phyloP scores from a whole-genome alignment of 2,329 filamentous ascomycete genomes.

The Leptographium procerum region DNA sequence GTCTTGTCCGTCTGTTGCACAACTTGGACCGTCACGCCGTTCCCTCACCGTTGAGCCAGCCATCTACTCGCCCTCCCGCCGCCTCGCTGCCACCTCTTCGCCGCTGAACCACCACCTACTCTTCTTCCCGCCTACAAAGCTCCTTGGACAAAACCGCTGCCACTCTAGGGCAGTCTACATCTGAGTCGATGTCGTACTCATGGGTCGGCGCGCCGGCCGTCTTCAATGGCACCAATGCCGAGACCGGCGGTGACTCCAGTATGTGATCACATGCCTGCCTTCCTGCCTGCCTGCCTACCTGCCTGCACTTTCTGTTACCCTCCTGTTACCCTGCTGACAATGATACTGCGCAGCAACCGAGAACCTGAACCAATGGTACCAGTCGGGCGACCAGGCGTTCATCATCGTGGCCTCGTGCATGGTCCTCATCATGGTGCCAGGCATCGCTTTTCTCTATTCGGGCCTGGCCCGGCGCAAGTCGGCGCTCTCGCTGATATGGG shows the following conservation, averaged over 20 bases:
- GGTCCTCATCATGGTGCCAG: constrained; percentile 93
- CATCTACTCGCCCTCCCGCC: too few relatives aligned
- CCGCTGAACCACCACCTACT: too few relatives aligned
- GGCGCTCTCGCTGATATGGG: constrained; percentile 93
- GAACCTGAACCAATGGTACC: constrained; percentile 94
- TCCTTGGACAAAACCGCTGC: too few relatives aligned
- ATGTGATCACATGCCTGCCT: constrained; percentile 28
- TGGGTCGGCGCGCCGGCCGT: constrained; percentile 44
- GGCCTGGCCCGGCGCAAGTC: constrained; percentile 96
- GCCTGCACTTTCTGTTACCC: too few relatives aligned
- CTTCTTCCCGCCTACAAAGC: not conserved
- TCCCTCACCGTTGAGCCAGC: too few relatives aligned
- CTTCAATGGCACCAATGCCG: constrained; percentile 54
- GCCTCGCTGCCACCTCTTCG: not conserved
- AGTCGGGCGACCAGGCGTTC: constrained; percentile 84
- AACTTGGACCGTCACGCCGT: not conserved
- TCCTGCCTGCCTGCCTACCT: not conserved
- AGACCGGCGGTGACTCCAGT: constrained; percentile 69
- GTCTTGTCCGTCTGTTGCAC: not conserved
- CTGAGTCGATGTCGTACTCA: constrained; percentile 44
- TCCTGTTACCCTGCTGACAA: constrained; percentile 1
- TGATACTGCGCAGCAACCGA: constrained; percentile 47
- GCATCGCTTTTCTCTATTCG: constrained; percentile 94
- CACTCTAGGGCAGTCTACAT: not conserved
- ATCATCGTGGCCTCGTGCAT: constrained; percentile 84